Evolutionary conservation across 345 rosid genomes (phyloP).

Genomic region (Chamaenerion angustifolium): DNA sequence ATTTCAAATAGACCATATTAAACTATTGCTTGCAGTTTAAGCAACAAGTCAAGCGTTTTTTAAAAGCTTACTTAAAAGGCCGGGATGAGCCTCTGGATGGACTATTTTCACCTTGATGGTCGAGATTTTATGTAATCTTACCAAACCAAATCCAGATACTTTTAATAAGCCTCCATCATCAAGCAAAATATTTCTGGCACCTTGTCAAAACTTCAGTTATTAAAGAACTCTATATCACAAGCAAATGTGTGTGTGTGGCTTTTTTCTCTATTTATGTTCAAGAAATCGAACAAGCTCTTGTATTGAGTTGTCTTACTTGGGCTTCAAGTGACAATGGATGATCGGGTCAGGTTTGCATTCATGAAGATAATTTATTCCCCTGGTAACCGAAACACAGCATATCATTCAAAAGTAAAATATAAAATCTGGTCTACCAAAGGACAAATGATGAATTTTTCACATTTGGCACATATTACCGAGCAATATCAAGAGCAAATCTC

Average conservation of each 20-base stretch:
- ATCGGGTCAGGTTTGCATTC: constrained; percentile 22
- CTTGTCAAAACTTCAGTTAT: constrained; percentile 79
- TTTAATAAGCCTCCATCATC: constrained; percentile 79
- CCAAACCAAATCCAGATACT: constrained; percentile 81
- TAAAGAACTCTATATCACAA: constrained; percentile 28
- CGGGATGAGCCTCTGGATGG: constrained; percentile 25
- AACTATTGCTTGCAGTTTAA: no score
- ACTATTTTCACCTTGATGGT: constrained; percentile 43
- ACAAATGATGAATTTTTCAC: no score
- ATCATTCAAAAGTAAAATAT: no score
- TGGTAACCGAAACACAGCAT: neutral
- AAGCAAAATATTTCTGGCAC: constrained; percentile 99
- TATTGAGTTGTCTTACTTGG: constrained; percentile 76
- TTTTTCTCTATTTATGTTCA: no score
- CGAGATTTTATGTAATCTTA: constrained; percentile 40
- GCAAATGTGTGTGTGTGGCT: neutral
- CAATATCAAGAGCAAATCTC: constrained; percentile 81
- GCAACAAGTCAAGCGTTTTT: neutral
- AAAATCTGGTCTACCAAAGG: no score
- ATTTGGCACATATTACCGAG: constrained; percentile 30
- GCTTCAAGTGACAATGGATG: constrained; percentile 81
- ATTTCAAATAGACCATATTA: no score
- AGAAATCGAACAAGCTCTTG: constrained; percentile 14
- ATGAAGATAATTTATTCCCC: constrained; percentile 22
- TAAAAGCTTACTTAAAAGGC: constrained; percentile 47